A percentile compares a stretch with the other conserved stretches of the same genome.
Conservation (phyloP, 768 basidiomycete genomes). For the Boletus pseudopeckii region DNA sequence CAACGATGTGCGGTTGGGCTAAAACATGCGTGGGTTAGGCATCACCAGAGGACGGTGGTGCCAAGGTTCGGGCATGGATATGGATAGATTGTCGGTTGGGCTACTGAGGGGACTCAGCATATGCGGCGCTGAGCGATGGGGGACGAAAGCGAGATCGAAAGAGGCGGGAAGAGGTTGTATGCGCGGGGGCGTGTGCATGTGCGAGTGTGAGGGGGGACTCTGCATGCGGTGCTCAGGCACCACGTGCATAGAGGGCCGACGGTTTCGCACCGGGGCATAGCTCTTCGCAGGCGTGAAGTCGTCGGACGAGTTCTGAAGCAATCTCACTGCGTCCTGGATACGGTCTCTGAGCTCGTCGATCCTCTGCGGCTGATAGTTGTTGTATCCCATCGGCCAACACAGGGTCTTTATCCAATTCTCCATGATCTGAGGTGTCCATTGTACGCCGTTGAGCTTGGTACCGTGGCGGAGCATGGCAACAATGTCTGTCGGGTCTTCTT, state of each 20-base stretch:
- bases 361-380: slow-evolving; percentile 42
- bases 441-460: slow-evolving; percentile 44
- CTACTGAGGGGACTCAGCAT: slow-evolving; percentile 10
- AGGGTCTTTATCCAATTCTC: slow-evolving; percentile 55
- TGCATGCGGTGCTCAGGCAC: not conserved
- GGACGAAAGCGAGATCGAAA: slow-evolving; percentile 1
- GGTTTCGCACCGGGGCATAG: slow-evolving; percentile 1
- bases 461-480: slow-evolving; percentile 66
- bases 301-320: slow-evolving; percentile 19
- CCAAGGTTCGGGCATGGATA: slow-evolving; percentile 30
- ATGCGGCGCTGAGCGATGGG: not conserved
- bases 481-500: slow-evolving; percentile 63
- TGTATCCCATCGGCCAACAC: slow-evolving; percentile 66
- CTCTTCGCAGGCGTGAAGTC: slow-evolving; percentile 6
- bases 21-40: slow-evolving; percentile 13
- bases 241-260: slow-evolving; percentile 10
- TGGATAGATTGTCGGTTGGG: not conserved
- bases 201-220: not conserved
- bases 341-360: slow-evolving; percentile 45
- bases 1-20: slow-evolving; percentile 6
- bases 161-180: not conserved
- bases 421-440: slow-evolving; percentile 54
- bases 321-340: slow-evolving; percentile 51
- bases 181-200: not conserved
- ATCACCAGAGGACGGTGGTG: not conserved